Evolutionary conservation across 176 grass and related monocot genomes (phyloP), one percentile per base, ranked within the genome.

Genomic region (Echinochloa phyllopogon): DNA sequence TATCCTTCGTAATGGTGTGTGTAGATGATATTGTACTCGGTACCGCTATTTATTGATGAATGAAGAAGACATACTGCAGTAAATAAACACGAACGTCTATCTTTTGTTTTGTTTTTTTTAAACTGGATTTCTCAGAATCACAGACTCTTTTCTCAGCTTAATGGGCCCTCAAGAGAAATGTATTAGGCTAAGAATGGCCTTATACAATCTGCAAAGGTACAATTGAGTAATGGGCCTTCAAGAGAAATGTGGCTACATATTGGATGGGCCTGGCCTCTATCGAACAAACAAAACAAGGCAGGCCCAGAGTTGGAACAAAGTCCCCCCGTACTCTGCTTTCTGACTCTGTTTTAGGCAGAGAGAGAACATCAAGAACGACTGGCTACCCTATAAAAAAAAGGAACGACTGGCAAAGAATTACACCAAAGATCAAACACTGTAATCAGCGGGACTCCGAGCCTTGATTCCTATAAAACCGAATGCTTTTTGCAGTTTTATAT

Each of bases 1-100:
- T 21, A 55, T 68, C 29, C 43, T n/a, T 76, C 42, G 78, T 56
- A 29, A 21, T n/a, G 0, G 14, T 8, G 18, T 74, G 43, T 83
- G 39, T 81, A 47, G 36, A 65, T n/a, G 2, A 29, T 80, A 74
- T 79, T 74, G 69, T 67, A 62, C 29, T 24, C 39, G 0, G 8
- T 65, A 45, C n/a, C n/a, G n/a, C 29, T 33, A 33, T 16, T 53
- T 86, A 18, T 39, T 66, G 33, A 49, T 3, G 18, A 40, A 27
- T 66, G 33, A 49, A 4, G 18, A 40, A 27, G 4, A 57, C 14
- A 20, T 33, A 41, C 25, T 73, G 37, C 20, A 58, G 75, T 84
- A 48, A 79, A 88, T 84, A 84, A 84, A 88, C 0, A 88, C 0
- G 0, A 3, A 11, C 1, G 3, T n/a, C n/a, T n/a, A 64, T 16